Evolutionary conservation across 495 filamentous ascomycete species (phyloP).

Genomic region (Lindgomyces ingoldianus): DNA sequence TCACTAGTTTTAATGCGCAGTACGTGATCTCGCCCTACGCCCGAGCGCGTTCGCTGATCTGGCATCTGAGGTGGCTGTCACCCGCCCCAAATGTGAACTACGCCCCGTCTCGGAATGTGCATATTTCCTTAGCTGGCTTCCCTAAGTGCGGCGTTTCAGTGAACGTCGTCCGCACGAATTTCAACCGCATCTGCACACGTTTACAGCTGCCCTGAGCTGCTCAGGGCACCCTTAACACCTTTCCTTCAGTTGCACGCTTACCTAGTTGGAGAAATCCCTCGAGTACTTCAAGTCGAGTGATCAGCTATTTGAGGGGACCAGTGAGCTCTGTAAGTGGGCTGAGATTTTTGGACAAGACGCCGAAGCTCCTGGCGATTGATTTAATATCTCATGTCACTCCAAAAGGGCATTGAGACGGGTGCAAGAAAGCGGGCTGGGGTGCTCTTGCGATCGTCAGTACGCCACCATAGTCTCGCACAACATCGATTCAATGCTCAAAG

Average conservation of each 20-base stretch:
- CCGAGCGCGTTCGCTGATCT: neutral
- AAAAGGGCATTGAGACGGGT: neutral
- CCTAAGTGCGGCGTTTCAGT: neutral
- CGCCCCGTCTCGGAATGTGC: neutral
- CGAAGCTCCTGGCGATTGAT: neutral
- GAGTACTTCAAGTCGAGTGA: no score
- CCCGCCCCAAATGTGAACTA: neutral
- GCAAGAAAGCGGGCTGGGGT: neutral
- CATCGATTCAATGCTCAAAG: neutral
- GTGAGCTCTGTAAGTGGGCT: neutral
- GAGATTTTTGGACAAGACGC: neutral
- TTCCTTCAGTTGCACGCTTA: no score
- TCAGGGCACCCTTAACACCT: no score
- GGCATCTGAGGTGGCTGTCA: neutral
- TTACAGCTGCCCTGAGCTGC: no score
- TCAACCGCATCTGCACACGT: neutral
- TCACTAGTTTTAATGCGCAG: no score
- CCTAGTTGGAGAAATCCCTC: no score
- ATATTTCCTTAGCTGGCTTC: neutral
- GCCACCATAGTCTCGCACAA: neutral
- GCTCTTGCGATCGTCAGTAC: neutral
- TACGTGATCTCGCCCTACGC: no score
- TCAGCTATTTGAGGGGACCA: no score
- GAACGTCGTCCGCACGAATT: neutral
- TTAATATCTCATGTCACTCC: neutral